Conservation (phyloP, 225 moss, liverwort and hornwort species). For the Ulota crispa region DNA sequence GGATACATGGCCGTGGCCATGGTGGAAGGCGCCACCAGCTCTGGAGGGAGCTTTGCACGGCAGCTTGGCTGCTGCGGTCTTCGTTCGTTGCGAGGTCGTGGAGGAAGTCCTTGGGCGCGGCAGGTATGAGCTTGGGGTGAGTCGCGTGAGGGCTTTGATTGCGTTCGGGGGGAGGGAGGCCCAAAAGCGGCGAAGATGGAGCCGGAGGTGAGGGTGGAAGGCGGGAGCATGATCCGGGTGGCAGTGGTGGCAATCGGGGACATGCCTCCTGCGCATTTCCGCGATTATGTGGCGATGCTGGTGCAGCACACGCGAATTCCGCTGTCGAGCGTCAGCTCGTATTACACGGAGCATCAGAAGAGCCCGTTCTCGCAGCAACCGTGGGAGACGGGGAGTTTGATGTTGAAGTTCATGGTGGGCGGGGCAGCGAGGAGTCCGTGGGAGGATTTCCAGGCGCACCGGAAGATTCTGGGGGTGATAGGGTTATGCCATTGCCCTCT, state of each 20-base stretch:
- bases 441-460: slow-evolving; percentile 98
- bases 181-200: slow-evolving; percentile 52
- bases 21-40: not conserved
- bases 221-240: slow-evolving; percentile 89
- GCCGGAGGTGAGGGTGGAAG: slow-evolving; percentile 91
- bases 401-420: slow-evolving; percentile 91
- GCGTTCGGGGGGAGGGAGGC: not conserved
- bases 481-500: slow-evolving; percentile 91
- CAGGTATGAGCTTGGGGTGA: slow-evolving; percentile 12
- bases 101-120: not conserved
- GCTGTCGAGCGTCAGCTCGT: slow-evolving; percentile 60
- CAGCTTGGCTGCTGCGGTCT: not conserved
- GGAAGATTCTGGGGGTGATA: slow-evolving; percentile 88
- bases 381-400: slow-evolving; percentile 80
- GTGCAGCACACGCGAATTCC: slow-evolving; percentile 75
- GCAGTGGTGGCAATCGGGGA: slow-evolving; percentile 91
- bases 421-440: slow-evolving; percentile 78
- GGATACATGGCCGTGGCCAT: slow-evolving; percentile 9
- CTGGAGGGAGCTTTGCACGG: not conserved
- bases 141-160: not conserved
- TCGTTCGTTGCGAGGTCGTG: not conserved
- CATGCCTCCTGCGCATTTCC: slow-evolving; percentile 80
- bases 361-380: slow-evolving; percentile 92
- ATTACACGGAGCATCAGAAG: slow-evolving; percentile 98
- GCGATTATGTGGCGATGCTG: slow-evolving; percentile 85